Base-by-base conservation (phyloP, 2,329 filamentous ascomycete species). In the Fusarium sp. region DNA sequence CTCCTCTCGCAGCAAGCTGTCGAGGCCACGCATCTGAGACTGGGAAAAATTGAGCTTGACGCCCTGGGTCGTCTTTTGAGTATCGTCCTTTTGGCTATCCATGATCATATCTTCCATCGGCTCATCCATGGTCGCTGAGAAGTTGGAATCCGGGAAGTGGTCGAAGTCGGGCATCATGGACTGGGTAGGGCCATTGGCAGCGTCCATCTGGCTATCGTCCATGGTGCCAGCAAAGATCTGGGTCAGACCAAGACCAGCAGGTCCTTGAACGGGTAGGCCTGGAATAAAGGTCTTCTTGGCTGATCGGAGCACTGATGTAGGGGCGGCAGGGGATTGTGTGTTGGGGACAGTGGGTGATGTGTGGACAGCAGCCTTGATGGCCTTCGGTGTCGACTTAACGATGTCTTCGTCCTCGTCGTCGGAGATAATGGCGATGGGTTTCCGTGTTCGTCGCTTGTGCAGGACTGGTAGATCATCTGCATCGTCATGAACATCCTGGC, bases 141-240 rank as follows among this genome's bases (percentile, higher is more conserved):
- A 90, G 74, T 92, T 89, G 24, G 87, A 89, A 68, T 91, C 89
- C 1, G 90, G 82, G 62, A 90, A 87, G 63, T 83, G 83, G 38
- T 88, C 85, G 33, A 92, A 86, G 42, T 87, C 87, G 5, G 92
- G 90, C 80, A 91, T 88, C 67, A 85, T 82, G 8, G 86, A 87
- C 20, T 87, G 81, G 1, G 81, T 83, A 38, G 81, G 81, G 10
- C 76, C 80, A n/a, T 70, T 66, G 33, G 64, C 65, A 20, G 75
- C 63, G 74, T 76, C 75, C 66, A 78, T 73, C 75, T 90, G 87
- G 74, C 87, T 90, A 80, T 85, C 91, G 56, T 93, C 94, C 90
- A 98, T 93, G 1, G 95, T 98, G 14, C 94, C 94, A 6, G 93
- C 93, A 79, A 98, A 98, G 71, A 96, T 96, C 77, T 98, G 95